Evolutionary conservation across 2,329 filamentous ascomycete genomes (phyloP).

Genomic region (Pyricularia pennisetigena): DNA sequence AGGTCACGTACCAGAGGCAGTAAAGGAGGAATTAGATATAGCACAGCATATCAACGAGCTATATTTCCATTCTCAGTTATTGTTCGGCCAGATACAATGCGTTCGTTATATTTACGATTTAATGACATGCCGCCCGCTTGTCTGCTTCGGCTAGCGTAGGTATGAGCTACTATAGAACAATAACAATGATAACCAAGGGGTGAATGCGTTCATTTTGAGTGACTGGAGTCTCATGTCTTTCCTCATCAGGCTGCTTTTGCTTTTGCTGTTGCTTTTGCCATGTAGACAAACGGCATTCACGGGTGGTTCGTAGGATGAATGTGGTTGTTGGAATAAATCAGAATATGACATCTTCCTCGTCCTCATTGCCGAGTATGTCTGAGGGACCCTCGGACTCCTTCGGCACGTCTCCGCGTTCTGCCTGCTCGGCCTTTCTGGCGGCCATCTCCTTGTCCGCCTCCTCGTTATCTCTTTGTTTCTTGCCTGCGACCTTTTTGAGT

Average conservation of each 20-base stretch:
- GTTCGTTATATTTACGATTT: not conserved
- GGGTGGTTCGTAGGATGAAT: not conserved
- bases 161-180: not conserved
- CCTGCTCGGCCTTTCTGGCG: slow-evolving; percentile 49
- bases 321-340: slow-evolving; percentile 24
- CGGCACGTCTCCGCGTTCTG: slow-evolving; percentile 6
- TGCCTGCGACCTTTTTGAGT: slow-evolving; percentile 85
- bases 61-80: not conserved
- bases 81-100: not conserved
- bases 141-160: not conserved
- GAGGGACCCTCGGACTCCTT: slow-evolving; percentile 28
- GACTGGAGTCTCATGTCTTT: not conserved
- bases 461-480: slow-evolving; percentile 71
- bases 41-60: not conserved
- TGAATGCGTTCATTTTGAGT: not conserved
- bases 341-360: slow-evolving; percentile 83
- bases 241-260: not conserved
- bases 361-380: slow-evolving; percentile 65
- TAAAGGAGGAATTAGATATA: slow-evolving; percentile 26
- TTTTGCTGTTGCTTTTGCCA: not conserved
- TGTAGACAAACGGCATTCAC: not conserved
- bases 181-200: not conserved
- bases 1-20: slow-evolving; percentile 94
- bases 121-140: not conserved
- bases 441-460: slow-evolving; percentile 66